Conservation (phyloP, 345 rosid species). For the Gossypium ekmanianum region DNA sequence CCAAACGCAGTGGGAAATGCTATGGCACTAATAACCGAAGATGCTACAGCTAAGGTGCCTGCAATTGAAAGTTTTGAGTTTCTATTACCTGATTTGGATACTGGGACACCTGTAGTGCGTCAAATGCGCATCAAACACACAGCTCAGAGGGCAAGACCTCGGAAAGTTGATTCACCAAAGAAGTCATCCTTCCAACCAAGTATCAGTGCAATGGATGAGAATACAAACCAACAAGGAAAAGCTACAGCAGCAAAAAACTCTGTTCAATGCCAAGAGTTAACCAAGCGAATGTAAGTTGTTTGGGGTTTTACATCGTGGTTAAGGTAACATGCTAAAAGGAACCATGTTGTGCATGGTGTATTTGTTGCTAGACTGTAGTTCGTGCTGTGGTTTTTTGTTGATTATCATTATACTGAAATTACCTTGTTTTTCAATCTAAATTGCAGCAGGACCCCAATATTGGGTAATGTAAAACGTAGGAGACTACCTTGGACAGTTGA, state of each 20-base stretch:
- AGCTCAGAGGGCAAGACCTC: neutral
- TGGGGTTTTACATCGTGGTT: neutral
- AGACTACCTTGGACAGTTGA: slow-evolving; percentile 33
- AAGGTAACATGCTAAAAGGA: neutral
- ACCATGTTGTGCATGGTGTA: neutral
- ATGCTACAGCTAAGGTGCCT: neutral
- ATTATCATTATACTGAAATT: neutral
- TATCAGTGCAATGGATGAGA: neutral
- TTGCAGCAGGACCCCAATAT: slow-evolving; percentile 20
- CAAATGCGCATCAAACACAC: neutral
- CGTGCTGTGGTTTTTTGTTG: neutral
- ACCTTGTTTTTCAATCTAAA: neutral
- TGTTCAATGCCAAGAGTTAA: neutral
- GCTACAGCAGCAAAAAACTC: neutral
- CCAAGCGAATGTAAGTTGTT: slow-evolving; percentile 22
- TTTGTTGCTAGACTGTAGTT: neutral
- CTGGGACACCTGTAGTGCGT: slow-evolving; percentile 3
- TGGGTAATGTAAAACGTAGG: slow-evolving; percentile 29
- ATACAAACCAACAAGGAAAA: neutral
- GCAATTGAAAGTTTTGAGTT: neutral
- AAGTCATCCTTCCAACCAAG: slow-evolving; percentile 9
- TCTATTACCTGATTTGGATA: slow-evolving; percentile 23
- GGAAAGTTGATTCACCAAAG: neutral
- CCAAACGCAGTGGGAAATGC: neutral
- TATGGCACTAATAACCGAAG: neutral